Percentiles rank a stretch among this genome's conserved stretches.
phyloP scores from a whole-genome alignment of 768 basidiomycete species.

The Lepiota venenata region DNA sequence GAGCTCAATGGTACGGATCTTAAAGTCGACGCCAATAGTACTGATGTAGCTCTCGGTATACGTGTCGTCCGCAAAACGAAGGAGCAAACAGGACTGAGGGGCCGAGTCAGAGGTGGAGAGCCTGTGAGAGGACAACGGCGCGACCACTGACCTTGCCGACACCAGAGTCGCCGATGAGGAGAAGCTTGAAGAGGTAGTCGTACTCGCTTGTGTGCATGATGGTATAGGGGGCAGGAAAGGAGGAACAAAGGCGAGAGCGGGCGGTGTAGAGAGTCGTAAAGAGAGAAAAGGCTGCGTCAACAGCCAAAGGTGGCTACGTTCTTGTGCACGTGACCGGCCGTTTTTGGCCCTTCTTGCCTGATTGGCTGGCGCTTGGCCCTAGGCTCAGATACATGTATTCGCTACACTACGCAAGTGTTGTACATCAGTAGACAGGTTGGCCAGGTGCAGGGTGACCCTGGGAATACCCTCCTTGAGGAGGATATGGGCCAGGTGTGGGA shows the following conservation, averaged over 20 bases:
- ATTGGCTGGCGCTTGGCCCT: too few species aligned
- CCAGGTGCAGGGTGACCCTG: slow-evolving; percentile 2
- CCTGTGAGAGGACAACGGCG: slow-evolving; percentile 21
- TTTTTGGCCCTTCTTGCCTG: too few species aligned
- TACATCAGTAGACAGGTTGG: background rate
- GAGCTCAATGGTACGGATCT: slow-evolving; percentile 98
- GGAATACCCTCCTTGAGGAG: slow-evolving; percentile 1
- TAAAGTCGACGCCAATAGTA: slow-evolving; percentile 98
- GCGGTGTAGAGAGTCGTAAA: slow-evolving; percentile 28
- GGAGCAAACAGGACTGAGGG: slow-evolving; percentile 79
- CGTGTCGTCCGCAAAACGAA: slow-evolving; percentile 94
- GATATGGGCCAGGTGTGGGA: slow-evolving; percentile 4
- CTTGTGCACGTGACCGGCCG: slow-evolving; percentile 27
- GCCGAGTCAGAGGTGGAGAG: slow-evolving; percentile 20
- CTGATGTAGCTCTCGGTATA: slow-evolving; percentile 98
- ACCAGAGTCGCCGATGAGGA: slow-evolving; percentile 94
- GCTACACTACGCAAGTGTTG: background rate
- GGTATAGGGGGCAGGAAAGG: slow-evolving; percentile 19
- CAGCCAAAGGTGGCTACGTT: slow-evolving; percentile 25
- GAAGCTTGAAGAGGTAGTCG: slow-evolving; percentile 95
- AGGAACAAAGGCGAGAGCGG: slow-evolving; percentile 24
- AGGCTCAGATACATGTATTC: background rate
- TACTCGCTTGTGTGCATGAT: slow-evolving; percentile 91
- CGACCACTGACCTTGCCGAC: slow-evolving; percentile 74
- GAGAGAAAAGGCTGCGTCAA: slow-evolving; percentile 32